These are phyloP conservation scores for Garcia nutans DNA, from an alignment of 345 rosid genomes.

Conservation along the genomic window DNA sequence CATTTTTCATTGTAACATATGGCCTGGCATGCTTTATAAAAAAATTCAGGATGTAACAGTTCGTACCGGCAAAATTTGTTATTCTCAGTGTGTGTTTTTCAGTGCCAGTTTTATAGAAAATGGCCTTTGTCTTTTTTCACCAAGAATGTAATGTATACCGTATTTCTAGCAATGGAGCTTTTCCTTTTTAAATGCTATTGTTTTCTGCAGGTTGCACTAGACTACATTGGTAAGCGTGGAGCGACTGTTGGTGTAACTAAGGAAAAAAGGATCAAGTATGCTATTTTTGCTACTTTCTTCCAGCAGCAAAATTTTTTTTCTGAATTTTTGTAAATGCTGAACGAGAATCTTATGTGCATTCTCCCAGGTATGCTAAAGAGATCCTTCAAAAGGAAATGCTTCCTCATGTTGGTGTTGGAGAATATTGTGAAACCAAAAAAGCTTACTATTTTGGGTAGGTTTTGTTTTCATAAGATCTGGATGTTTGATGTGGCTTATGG, in stretches of 20 bases:
- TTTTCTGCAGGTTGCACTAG: conserved; percentile 80
- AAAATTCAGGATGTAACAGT: neutral
- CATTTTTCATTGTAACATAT: neutral
- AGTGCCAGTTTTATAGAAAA: neutral
- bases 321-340: conserved; percentile 25
- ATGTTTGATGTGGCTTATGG: conserved; percentile 15
- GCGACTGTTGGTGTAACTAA: conserved; percentile 92
- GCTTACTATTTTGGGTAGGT: conserved; percentile 95
- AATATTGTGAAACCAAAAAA: conserved; percentile 91
- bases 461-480: neutral
- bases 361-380: conserved; percentile 86
- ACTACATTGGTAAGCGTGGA: conserved; percentile 96
- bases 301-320: conserved; percentile 13
- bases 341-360: conserved; percentile 25
- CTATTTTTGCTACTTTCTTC: conserved; percentile 27
- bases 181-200: conserved; percentile 7
- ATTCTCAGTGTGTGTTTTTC: neutral
- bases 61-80: neutral
- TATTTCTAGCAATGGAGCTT: neutral
- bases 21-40: neutral
- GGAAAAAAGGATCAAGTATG: conserved; percentile 95
- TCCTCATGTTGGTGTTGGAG: conserved; percentile 94
- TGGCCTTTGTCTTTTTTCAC: neutral
- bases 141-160: neutral
- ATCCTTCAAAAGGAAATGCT: conserved; percentile 99